Evolutionary conservation across 768 basidiomycete genomes (phyloP), one percentile per base, ranked within the genome.

Genomic region (Boletus vermiculosoides): DNA sequence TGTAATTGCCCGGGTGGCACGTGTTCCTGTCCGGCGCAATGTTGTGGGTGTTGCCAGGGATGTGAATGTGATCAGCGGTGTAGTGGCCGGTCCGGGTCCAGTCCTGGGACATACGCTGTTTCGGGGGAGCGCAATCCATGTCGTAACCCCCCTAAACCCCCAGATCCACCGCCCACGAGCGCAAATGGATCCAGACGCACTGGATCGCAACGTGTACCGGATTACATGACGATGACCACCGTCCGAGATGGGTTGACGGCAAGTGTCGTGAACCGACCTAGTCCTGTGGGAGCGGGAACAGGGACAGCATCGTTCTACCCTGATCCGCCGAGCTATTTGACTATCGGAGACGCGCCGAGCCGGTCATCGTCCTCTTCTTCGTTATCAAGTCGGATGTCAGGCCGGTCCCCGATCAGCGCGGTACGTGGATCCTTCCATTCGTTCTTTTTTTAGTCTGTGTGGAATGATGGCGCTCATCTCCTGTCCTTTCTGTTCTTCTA

Each of bases 61-160:
- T 70, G 72, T 49, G 55, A 70, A 41, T 72, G 73, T 54, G 63
- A 63, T 25, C 61, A 61, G 2, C 67, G 57, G 47, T 61, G 57
- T 20, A 69, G 66, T 50, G 59, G 66, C 28, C 46, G 34, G 5
- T 49, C 57, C 28, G 56, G 61, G 39, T 54, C 65, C 5, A 45
- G 36, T 2, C 42, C 57, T 4, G 51, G 55, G 23, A 11, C 68
- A 1, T 75, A 71, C 56, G 63, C 71, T 2, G 62, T 69, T 1
- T 71, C 74, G 0, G 74, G 76, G 12, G 77, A 78, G 55, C 59
- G 74, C n/a, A 68, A 59, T 8, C 39, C 66, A 0, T 61, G 60
- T 40, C 61, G 59, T n/a, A 51, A 30, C 25, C 6, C 54, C 10
- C 34, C 55, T 41, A 64, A 64, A 52, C 22, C 55, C 20, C 45